Evolutionary conservation across 2,329 filamentous ascomycete genomes (phyloP), one percentile per base, ranked within the genome.

Genomic region (Grosmannia penicillata): DNA sequence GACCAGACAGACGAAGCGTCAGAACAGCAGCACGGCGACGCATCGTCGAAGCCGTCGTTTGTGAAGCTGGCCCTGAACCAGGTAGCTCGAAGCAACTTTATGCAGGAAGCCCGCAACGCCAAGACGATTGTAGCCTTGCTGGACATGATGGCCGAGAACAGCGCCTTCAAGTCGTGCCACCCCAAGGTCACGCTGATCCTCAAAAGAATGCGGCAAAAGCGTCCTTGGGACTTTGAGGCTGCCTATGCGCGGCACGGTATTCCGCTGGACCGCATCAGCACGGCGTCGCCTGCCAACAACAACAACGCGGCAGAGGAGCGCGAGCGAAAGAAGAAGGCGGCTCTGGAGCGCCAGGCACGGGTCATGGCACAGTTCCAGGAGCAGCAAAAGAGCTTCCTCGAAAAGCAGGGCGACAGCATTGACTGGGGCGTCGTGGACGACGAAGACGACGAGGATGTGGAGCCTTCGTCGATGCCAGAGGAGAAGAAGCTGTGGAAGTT

Each of bases 321-420:
- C 14, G 82, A 89, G 56, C 65, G 75, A 43, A 94, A 89, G 64
- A 98, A 95, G 66, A 82, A 82, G 57, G 83, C 89, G 37, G 91
- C 91, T 1, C 61, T 87, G 29, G 89, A 86, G 49, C 76, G 91
- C 18, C 87, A 96, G 57, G 87, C 87, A 2, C 82, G 77, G 51
- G 85, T 98, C 24, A 95, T 98, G 87, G 91, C 87, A 2, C 86
- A 95, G 53, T 95, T 98, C 59, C 91, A 96, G 55, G 82, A 94
- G 53, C 89, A 98, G 53, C 93, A 96, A 55, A 89, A 93, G 59
- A 91, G 76, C 50, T 98, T 98, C 59, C 64, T 98, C 61, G 81
- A 84, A 40, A 91, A 80, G 46, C 87, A 95, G 56, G 80, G 75
- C n/a, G 70, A 78, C 30, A n/a, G n/a, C n/a, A 72, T 94, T 43